Evolutionary conservation across 805 yeast genomes (phyloP).

Genomic region (Candida incommunis): DNA sequence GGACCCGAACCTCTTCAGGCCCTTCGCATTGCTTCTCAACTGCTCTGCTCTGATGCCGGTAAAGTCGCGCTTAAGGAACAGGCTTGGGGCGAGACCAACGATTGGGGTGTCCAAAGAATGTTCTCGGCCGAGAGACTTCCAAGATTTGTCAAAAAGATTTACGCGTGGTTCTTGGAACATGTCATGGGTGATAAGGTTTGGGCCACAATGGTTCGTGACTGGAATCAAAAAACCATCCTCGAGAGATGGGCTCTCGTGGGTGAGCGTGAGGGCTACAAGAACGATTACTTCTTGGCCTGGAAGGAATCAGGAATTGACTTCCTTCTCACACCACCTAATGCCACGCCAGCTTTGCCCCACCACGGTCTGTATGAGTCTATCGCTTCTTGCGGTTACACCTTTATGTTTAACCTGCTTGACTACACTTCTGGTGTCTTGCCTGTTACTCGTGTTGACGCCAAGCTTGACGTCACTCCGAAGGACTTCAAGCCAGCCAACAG

Average conservation of each 20-base stretch:
- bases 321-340: constrained; percentile 26
- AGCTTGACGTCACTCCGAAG: constrained; percentile 19
- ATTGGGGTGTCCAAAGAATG: constrained; percentile 23
- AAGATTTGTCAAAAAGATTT: constrained; percentile 19
- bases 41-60: constrained; percentile 24
- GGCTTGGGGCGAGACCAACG: constrained; percentile 21
- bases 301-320: constrained; percentile 24
- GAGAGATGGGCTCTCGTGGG: constrained; percentile 24
- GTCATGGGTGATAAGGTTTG: constrained; percentile 23
- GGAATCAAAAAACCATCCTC: constrained; percentile 20
- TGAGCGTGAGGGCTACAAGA: constrained; percentile 24
- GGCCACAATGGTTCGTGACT: constrained; percentile 24
- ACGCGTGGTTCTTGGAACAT: constrained; percentile 22
- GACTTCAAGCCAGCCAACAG: constrained; percentile 22
- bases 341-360: constrained; percentile 30
- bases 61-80: constrained; percentile 14
- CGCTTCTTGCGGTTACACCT: constrained; percentile 37
- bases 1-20: constrained; percentile 43
- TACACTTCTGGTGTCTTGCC: constrained; percentile 46
- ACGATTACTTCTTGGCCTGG: constrained; percentile 21
- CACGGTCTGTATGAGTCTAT: constrained; percentile 22
- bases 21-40: constrained; percentile 38
- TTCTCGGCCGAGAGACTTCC: constrained; percentile 21
- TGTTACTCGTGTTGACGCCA: constrained; percentile 37
- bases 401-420: constrained; percentile 39